These are phyloP conservation scores for Yamadazyma taylorii DNA, from an alignment of 1,139 yeast species.

Conservation along the genomic window DNA sequence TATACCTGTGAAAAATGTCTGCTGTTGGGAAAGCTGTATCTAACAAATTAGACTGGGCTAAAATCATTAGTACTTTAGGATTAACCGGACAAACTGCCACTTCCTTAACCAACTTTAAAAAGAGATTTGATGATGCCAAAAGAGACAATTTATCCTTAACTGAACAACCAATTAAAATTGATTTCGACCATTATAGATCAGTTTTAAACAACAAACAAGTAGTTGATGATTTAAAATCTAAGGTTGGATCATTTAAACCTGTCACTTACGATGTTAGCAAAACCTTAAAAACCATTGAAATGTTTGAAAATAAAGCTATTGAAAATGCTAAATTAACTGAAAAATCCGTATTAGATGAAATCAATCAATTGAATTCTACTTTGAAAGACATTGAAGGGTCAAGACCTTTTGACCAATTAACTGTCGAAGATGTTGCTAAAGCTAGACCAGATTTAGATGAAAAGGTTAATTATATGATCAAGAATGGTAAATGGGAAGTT, in stretches of 20 bases:
- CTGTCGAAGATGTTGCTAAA: conserved; percentile 89
- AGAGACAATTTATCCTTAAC: conserved; percentile 70
- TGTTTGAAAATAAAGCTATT: conserved; percentile 92
- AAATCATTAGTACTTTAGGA: conserved; percentile 84
- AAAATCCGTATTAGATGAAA: conserved; percentile 81
- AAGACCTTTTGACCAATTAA: conserved; percentile 95
- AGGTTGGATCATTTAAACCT: conserved; percentile 76
- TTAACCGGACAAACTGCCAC: conserved; percentile 91
- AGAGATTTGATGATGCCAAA: conserved; percentile 98
- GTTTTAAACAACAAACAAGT: conserved; percentile 79
- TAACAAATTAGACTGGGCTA: conserved; percentile 93
- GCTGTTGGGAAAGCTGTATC: conserved; percentile 68
- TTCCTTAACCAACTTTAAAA: conserved; percentile 87
- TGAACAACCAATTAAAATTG: conserved; percentile 73
- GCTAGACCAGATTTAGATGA: conserved; percentile 98
- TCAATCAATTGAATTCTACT: conserved; percentile 82
- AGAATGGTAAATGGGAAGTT: conserved; percentile 97
- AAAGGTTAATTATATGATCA: conserved; percentile 92
- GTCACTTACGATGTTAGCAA: conserved; percentile 82
- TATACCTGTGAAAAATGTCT: conserved; percentile 33
- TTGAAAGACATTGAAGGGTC: conserved; percentile 92
- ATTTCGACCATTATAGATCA: conserved; percentile 77
- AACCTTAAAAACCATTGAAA: conserved; percentile 88
- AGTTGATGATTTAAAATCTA: conserved; percentile 78
- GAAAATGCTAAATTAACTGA: conserved; percentile 96